Conservation (phyloP, 2,329 filamentous ascomycete species). For the Lasiodiplodia theobromae region DNA sequence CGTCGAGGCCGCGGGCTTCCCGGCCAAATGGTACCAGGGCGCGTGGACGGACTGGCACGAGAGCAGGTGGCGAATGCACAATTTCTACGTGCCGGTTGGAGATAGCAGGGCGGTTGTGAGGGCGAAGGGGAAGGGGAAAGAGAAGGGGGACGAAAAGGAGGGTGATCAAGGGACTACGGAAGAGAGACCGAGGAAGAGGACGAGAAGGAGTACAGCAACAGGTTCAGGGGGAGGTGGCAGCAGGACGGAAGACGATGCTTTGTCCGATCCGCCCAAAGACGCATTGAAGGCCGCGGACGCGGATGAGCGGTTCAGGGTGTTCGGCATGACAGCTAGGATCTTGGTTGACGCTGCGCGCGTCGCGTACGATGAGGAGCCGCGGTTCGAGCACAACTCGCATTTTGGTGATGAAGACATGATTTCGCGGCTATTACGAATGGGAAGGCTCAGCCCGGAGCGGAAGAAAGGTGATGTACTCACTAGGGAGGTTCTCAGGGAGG, state of each 20-base stretch:
- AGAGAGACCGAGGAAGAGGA: not conserved
- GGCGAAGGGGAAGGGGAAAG: conserved; percentile 47
- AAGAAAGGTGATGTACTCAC: conserved; percentile 61
- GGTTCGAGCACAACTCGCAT: conserved; percentile 76
- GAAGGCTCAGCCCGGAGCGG: conserved; percentile 61
- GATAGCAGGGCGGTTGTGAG: conserved; percentile 70
- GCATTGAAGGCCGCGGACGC: not conserved
- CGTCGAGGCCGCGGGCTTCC: conserved; percentile 41
- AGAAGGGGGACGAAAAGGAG: conserved; percentile 13
- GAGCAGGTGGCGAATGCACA: conserved; percentile 83
- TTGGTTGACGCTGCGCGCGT: conserved; percentile 86
- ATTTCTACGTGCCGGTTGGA: conserved; percentile 85
- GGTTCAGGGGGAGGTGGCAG: too few species aligned
- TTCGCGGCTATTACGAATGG: conserved; percentile 60
- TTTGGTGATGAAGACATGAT: conserved; percentile 74
- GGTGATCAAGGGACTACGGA: not conserved
- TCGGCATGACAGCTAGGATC: conserved; percentile 93
- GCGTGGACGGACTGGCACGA: conserved; percentile 82
- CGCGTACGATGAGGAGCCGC: conserved; percentile 81
- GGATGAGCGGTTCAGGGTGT: conserved; percentile 74
- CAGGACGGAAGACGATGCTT: not conserved
- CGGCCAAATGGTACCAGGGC: conserved; percentile 83
- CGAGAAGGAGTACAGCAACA: conserved; percentile 35
- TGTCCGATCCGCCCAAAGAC: not conserved
- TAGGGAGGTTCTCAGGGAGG: conserved; percentile 58